A percentile compares a stretch with the other conserved stretches of the same genome.
These are phyloP conservation scores for Aplosporella prunicola DNA, from an alignment of 2,329 filamentous ascomycete species.

Conservation along the genomic window DNA sequence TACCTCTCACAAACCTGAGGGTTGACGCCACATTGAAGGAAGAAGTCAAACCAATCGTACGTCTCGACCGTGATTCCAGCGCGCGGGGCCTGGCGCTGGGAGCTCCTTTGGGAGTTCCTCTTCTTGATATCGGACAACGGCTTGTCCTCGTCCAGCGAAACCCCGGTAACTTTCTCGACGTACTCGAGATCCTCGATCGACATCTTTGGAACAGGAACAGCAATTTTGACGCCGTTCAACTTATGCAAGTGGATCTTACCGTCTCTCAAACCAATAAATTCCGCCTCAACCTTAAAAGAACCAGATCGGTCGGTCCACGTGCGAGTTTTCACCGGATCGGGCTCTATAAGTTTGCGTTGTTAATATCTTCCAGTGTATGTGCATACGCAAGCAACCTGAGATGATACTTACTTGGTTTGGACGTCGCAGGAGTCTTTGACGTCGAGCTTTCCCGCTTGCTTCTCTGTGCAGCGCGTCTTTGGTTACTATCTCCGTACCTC, in stretches of 20 bases:
- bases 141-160: constrained; percentile 85
- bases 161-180: constrained; percentile 77
- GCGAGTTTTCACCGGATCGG: constrained; percentile 71
- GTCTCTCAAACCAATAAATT: constrained; percentile 89
- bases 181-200: constrained; percentile 90
- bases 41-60: constrained; percentile 99
- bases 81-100: constrained; percentile 21
- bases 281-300: constrained; percentile 93
- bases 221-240: constrained; percentile 95
- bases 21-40: constrained; percentile 82
- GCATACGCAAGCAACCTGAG: neutral
- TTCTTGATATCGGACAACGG: constrained; percentile 73
- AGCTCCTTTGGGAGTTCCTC: constrained; percentile 29
- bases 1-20: constrained; percentile 93
- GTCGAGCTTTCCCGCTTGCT: constrained; percentile 59
- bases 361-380: constrained; percentile 9
- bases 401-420: constrained; percentile 61
- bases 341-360: constrained; percentile 46
- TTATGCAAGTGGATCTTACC: constrained; percentile 98
- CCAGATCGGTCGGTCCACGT: constrained; percentile 94
- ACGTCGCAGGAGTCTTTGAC: constrained; percentile 43
- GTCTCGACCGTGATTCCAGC: constrained; percentile 61
- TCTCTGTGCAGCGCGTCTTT: constrained; percentile 62
- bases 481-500: constrained; percentile 54
- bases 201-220: constrained; percentile 92